phyloP scores from a whole-genome alignment of 257 asterid species.

The Solanum pimpinellifolium region DNA sequence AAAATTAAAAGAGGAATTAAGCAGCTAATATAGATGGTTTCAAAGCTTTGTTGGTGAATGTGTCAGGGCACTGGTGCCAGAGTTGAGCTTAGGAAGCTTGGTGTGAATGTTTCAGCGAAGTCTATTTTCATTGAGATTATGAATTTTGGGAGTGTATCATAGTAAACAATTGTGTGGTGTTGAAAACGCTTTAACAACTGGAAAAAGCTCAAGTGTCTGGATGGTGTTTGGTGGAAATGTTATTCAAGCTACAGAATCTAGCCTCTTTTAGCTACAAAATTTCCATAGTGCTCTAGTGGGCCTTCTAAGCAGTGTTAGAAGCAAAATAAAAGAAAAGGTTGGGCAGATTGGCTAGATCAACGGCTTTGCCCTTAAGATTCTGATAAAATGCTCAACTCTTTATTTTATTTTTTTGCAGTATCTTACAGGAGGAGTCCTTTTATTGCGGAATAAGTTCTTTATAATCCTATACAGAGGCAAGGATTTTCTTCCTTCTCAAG shows the following conservation, averaged over 20 bases:
- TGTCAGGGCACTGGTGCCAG: background rate
- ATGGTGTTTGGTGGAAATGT: background rate
- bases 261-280: background rate
- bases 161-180: background rate
- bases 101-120: background rate
- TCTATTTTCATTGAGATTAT: background rate
- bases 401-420: slow-evolving; percentile 33
- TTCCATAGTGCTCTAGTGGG: background rate
- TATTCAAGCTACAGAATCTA: background rate
- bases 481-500: slow-evolving; percentile 72
- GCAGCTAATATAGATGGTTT: background rate
- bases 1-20: background rate
- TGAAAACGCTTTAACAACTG: background rate
- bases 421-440: slow-evolving; percentile 82
- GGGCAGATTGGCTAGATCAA: background rate
- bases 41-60: background rate
- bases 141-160: background rate
- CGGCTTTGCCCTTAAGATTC: slow-evolving; percentile 4
- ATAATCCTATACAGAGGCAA: slow-evolving; percentile 89
- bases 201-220: background rate
- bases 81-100: background rate
- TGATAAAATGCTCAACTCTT: slow-evolving; percentile 1
- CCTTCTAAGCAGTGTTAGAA: background rate
- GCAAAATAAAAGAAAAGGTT: background rate
- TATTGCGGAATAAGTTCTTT: slow-evolving; percentile 76